Conservation (phyloP, 352 stramenopile genomes). For the Phytophthora cactorum region DNA sequence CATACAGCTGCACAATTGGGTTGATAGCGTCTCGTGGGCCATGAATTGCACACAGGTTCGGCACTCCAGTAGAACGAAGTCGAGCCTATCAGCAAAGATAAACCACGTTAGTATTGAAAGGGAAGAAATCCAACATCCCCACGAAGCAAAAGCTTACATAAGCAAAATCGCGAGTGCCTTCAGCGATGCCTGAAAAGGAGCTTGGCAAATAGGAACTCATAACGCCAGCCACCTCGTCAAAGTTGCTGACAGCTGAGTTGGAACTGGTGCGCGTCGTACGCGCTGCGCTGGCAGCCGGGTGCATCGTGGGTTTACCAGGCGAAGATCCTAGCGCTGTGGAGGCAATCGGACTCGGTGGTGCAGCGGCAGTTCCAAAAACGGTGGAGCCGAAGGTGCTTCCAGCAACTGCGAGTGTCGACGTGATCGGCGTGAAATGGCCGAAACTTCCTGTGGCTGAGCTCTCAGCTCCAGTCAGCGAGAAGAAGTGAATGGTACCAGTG, state of each 20-base stretch:
- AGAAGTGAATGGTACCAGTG: constrained; percentile 97
- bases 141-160: constrained; percentile 52
- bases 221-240: constrained; percentile 73
- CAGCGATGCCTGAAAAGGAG: constrained; percentile 80
- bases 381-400: constrained; percentile 61
- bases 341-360: constrained; percentile 11
- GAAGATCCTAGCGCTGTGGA: constrained; percentile 20
- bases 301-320: constrained; percentile 13
- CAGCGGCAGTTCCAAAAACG: constrained; percentile 45
- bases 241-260: constrained; percentile 50
- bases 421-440: constrained; percentile 76
- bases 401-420: constrained; percentile 76
- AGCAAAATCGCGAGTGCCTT: constrained; percentile 89
- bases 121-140: background rate
- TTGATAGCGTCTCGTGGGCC: constrained; percentile 61
- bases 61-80: constrained; percentile 68
- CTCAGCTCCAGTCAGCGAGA: constrained; percentile 82
- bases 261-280: constrained; percentile 43
- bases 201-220: constrained; percentile 79
- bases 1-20: constrained; percentile 74
- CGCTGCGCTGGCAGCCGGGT: constrained; percentile 15
- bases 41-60: constrained; percentile 83
- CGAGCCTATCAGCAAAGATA: constrained; percentile 55
- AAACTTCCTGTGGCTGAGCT: constrained; percentile 83
- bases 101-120: constrained; percentile 2